Conservation (phyloP, 257 asterid genomes). For the Avicennia marina region DNA sequence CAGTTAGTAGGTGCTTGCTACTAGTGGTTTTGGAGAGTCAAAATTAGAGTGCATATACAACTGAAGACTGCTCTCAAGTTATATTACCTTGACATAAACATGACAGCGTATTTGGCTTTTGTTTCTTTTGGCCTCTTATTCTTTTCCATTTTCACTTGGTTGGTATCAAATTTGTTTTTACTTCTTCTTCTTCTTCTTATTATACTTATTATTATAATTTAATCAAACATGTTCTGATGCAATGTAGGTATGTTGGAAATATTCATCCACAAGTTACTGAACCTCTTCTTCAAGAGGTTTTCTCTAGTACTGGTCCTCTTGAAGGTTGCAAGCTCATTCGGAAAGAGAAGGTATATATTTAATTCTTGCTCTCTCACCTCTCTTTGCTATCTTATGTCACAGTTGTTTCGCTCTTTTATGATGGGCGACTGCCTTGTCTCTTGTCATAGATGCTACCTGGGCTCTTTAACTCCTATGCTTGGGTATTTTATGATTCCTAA, state of each 20-base stretch:
- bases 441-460: too few species aligned
- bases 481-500: too few species aligned
- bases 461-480: too few species aligned
- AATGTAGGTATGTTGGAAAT: conserved; percentile 92
- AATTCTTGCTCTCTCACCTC: background rate
- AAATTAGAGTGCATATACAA: background rate
- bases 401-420: background rate
- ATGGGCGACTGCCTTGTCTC: too few species aligned
- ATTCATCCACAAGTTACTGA: conserved; percentile 83
- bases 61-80: conserved; percentile 4
- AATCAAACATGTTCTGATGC: conserved; percentile 26
- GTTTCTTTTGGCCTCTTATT: background rate
- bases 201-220: too few species aligned
- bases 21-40: background rate
- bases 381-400: too few species aligned
- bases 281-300: conserved; percentile 87
- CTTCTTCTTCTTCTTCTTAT: conserved; percentile 14
- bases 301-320: conserved; percentile 77
- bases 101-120: background rate
- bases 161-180: background rate
- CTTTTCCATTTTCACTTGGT: background rate
- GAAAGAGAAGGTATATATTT: conserved; percentile 63
- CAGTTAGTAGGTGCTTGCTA: too few species aligned
- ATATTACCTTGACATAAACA: background rate
- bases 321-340: conserved; percentile 86